phyloP scores from a whole-genome alignment of 257 asterid genomes.

The Penstemon davidsonii region DNA sequence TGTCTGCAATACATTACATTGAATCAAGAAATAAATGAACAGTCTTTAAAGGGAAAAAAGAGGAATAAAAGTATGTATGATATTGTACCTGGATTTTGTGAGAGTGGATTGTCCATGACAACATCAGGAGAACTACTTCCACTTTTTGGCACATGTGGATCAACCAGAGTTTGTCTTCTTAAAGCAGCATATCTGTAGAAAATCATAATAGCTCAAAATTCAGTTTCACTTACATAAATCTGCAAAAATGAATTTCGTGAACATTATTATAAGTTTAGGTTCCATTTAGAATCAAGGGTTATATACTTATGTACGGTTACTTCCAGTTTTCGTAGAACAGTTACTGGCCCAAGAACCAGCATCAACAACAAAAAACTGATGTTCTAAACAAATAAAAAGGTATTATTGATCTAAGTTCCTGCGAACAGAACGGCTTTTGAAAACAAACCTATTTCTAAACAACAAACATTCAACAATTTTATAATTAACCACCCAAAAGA shows the following conservation, averaged over 20 bases:
- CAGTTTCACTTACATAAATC: not conserved
- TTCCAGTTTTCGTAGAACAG: not conserved
- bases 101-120: constrained; percentile 88
- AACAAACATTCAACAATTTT: not conserved
- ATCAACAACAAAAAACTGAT: not conserved
- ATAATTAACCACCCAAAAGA: not conserved
- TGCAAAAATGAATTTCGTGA: too few relatives aligned
- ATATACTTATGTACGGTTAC: not conserved
- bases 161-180: constrained; percentile 85
- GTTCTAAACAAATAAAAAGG: not conserved
- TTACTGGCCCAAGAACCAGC: not conserved
- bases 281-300: not conserved
- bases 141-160: constrained; percentile 78
- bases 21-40: too few relatives aligned
- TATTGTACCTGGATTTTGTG: constrained; percentile 80
- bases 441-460: not conserved
- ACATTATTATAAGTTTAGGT: not conserved
- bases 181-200: constrained; percentile 73
- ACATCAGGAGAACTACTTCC: constrained; percentile 75
- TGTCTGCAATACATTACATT: constrained; percentile 48
- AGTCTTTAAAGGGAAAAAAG: too few relatives aligned
- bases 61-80: not conserved
- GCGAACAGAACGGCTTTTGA: not conserved
- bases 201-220: not conserved
- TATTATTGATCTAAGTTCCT: not conserved